Base-by-base conservation (phyloP, 768 basidiomycete species). In the Heimioporus sp. region DNA sequence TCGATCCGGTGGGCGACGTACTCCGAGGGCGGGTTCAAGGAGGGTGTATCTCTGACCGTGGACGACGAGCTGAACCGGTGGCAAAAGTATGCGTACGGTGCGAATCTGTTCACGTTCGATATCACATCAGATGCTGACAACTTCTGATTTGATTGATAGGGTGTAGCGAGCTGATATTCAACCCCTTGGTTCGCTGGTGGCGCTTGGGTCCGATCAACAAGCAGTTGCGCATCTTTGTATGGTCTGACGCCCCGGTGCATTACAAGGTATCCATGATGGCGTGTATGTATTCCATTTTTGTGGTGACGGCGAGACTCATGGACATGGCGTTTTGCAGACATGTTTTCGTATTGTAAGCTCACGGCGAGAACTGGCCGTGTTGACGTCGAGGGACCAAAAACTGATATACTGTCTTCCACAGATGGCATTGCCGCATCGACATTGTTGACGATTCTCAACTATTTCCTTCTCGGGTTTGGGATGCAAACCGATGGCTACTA, bases 31-130 rank as follows among this genome's bases (percentile, higher is more conserved):
- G 90, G 84, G 0, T 95, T 95, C 78, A 89, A 94, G 72, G 93
- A 97, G 64, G 93, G 93, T 56, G 92, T 97, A n/a, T 90, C 88
- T 1, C 73, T 97, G 2, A 94, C 93, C 0, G 86, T 85, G 52
- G 91, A 93, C 50, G 93, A 97, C 62, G 93, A 97, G 63, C 70
- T 97, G n/a, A 94, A 94, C 64, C 68, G 93, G 8, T 97, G 93
- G 93, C 90, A 94, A 55, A 96, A 95, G 63, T 91, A 90, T 56
- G 74, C 87, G 0, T 90, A 89, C 68, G 88, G 86, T 62, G 10
- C 60, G 67, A 11, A 55, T 20, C 11, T 6, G 21, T 35, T 74
- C 51, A 19, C 3, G 7, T 28, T 28, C 24, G 24, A 28, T 28
- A 28, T 28, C 24, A 28, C 24, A 28, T 28, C 24, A 28, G 24